Percentiles rank a stretch among this genome's conserved stretches.
These are phyloP conservation scores for Colletotrichum sp. DNA, from an alignment of 2,329 filamentous ascomycete species.

Conservation along the genomic window DNA sequence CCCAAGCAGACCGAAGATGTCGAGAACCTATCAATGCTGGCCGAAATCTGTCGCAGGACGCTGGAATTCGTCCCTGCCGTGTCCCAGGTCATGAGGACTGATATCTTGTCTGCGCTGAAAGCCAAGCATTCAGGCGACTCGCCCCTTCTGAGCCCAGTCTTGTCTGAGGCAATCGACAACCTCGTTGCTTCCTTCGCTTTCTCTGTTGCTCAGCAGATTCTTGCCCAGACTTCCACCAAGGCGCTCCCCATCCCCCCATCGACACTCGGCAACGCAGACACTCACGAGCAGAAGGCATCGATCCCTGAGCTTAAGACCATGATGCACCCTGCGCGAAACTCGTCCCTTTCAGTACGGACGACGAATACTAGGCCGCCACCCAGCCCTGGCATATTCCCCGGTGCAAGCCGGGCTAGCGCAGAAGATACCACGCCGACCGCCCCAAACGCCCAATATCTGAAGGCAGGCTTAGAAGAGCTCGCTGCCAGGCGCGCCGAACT, in stretches of 20 bases:
- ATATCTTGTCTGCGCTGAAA: conserved; percentile 69
- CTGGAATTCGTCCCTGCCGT: conserved; percentile 84
- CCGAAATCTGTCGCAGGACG: conserved; percentile 83
- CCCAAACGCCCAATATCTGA: conserved; percentile 54
- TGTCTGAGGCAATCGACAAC: conserved; percentile 69
- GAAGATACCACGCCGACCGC: conserved; percentile 35
- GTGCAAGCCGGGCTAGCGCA: conserved; percentile 41
- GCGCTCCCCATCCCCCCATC: conserved; percentile 70
- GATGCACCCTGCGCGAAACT: conserved; percentile 70
- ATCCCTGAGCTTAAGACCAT: conserved; percentile 74
- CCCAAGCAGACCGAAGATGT: conserved; percentile 61
- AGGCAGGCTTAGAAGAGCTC: conserved; percentile 77
- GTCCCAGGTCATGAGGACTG: conserved; percentile 79
- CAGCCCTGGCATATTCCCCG: conserved; percentile 61
- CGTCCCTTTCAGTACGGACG: conserved; percentile 59
- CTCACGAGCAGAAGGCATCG: conserved; percentile 63
- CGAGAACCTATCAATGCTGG: conserved; percentile 81
- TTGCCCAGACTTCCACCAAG: conserved; percentile 76
- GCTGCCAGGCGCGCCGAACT: conserved; percentile 85
- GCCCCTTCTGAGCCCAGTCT: conserved; percentile 35
- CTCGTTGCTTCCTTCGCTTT: conserved; percentile 81
- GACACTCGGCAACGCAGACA: conserved; percentile 49
- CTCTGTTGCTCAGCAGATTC: conserved; percentile 75
- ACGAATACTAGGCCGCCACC: conserved; percentile 37
- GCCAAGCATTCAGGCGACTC: conserved; percentile 26